Base-by-base conservation (phyloP, 331 rosid species). In the Spiraea crenata region DNA sequence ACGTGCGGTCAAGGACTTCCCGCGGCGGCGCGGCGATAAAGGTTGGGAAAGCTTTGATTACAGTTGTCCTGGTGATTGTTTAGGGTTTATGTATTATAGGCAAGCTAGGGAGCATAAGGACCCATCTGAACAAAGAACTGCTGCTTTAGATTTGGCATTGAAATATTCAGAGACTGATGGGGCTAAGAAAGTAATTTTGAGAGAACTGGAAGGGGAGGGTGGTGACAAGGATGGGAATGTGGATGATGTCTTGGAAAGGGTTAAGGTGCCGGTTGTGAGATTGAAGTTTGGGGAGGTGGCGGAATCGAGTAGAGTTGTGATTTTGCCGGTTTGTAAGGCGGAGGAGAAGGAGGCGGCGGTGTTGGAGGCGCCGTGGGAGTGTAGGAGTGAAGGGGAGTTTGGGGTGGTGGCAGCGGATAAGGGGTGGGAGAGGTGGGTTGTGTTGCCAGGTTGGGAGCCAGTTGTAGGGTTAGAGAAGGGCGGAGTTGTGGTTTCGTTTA, bases 381-480 rank as follows among this genome's bases (percentile, higher is more conserved):
- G 86, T 19, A 82, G 49, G 59, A 76, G 77, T 5, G 83, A 80
- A 19, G 99, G 97, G 3, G 84, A 72, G 56, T 91, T 93, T 31
- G 95, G 96, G 3, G 89, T 91, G 50, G 92, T 89, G 77, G 83
- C 66, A 73, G 86, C 91, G 4, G 97, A 93, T 49, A 85, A 93
- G 17, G 96, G 80, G 69, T 93, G 99, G 99, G 70, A 74, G 39
- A 80, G 89, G 73, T 91, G 99, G 99, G 92, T 89, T 62, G 97
- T 76, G 60, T 69, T 93, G 77, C 99, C 99, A 0, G 72, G 72
- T 40, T 93, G 99, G 97, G 88, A 79, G 38, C 87, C 97, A 0
- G 56, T 91, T 63, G 79, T 57, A 41, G 61, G 44, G 8, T 17
- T 91, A 35, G 85, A 71, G 4, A 77, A 75, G 42, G 99, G 97